Evolutionary conservation across 495 filamentous ascomycete species (phyloP).

Genomic region (Tuber umbilicatum): DNA sequence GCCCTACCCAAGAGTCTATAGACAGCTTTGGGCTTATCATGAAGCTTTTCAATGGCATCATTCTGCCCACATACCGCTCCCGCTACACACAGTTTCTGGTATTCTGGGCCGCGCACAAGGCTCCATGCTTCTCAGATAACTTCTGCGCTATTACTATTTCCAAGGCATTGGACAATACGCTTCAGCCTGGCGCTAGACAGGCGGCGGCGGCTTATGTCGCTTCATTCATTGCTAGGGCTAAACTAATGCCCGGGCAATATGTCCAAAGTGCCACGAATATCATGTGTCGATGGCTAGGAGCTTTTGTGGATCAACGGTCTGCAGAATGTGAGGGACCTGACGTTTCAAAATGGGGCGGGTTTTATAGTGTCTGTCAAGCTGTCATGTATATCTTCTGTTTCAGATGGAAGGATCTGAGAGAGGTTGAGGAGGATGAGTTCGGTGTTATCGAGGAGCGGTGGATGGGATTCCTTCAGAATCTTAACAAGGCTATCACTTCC

Average conservation of each 20-base stretch:
- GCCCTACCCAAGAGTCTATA: constrained; percentile 48
- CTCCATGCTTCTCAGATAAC: constrained; percentile 63
- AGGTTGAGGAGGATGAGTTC: constrained; percentile 42
- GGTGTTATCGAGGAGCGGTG: constrained; percentile 54
- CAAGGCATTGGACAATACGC: constrained; percentile 56
- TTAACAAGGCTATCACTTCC: constrained; percentile 69
- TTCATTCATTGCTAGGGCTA: constrained; percentile 83
- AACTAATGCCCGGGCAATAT: constrained; percentile 64
- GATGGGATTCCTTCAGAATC: constrained; percentile 61
- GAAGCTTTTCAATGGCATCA: constrained; percentile 71
- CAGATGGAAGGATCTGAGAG: constrained; percentile 82
- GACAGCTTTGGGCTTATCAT: constrained; percentile 64
- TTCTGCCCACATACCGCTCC: constrained; percentile 80
- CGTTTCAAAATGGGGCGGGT: constrained; percentile 69
- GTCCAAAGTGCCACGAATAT: constrained; percentile 72
- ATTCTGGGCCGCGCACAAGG: constrained; percentile 83
- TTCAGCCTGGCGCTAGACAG: constrained; percentile 64
- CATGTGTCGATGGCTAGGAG: constrained; percentile 64
- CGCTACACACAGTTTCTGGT: constrained; percentile 85
- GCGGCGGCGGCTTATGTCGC: constrained; percentile 86
- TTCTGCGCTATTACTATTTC: constrained; percentile 74
- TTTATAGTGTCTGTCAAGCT: constrained; percentile 85
- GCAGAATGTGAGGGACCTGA: constrained; percentile 70
- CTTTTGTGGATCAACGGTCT: constrained; percentile 59
- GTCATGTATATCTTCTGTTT: constrained; percentile 96